These are phyloP conservation scores for Leccinellum rugosiceps DNA, from an alignment of 768 basidiomycete species.

Conservation along the genomic window DNA sequence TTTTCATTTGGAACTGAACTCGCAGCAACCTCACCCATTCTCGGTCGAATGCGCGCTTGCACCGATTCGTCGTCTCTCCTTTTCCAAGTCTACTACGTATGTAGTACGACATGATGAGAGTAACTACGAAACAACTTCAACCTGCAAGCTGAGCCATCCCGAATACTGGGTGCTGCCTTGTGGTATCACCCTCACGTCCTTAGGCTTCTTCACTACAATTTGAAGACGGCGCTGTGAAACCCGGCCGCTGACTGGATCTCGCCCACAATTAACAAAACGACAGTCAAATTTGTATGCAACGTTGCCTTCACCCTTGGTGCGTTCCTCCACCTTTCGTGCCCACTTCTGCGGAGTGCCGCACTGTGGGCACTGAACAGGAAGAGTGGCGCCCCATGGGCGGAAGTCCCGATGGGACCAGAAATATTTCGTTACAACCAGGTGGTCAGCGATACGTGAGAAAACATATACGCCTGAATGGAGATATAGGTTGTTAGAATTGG, in stretches of 20 bases:
- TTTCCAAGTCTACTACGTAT: too few relatives aligned
- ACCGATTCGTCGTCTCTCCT: too few relatives aligned
- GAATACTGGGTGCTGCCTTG: background rate
- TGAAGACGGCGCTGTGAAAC: background rate
- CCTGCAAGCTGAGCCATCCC: background rate
- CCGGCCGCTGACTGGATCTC: too few relatives aligned
- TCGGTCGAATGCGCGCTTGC: too few relatives aligned
- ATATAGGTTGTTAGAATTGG: background rate
- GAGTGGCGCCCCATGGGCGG: background rate
- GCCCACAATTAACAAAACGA: background rate
- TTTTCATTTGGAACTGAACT: too few relatives aligned
- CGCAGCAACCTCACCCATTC: too few relatives aligned
- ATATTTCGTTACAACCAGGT: background rate
- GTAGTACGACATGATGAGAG: too few relatives aligned
- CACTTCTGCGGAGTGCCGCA: background rate
- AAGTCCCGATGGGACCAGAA: background rate
- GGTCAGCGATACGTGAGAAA: background rate
- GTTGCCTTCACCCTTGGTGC: background rate
- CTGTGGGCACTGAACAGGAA: background rate
- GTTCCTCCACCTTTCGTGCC: background rate
- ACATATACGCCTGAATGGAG: background rate
- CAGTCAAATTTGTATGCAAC: background rate
- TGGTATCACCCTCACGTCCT: background rate
- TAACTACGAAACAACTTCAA: background rate
- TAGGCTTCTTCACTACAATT: background rate